These are phyloP conservation scores for Auxenochlorella protothecoides DNA, from an alignment of 139 green algal species.

Conservation along the genomic window DNA sequence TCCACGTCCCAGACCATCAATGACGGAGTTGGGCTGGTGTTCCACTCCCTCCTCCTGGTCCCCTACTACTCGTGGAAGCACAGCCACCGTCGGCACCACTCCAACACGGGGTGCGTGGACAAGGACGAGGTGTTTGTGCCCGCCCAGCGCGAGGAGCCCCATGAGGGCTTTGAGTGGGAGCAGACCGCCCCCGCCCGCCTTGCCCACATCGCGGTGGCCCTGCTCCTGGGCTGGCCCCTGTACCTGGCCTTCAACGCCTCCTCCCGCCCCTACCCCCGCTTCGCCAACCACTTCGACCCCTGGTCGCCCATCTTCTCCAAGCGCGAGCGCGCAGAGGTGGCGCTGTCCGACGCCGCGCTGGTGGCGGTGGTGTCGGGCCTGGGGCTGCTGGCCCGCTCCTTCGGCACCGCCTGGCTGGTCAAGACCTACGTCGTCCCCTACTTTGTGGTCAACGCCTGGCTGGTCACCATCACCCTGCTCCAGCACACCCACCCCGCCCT, in stretches of 20 bases:
- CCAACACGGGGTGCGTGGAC: slow-evolving; percentile 63
- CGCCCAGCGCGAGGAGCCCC: slow-evolving; percentile 7
- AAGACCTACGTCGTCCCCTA: slow-evolving; percentile 75
- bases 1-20: slow-evolving; percentile 48
- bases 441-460: slow-evolving; percentile 81
- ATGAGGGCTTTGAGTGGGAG: slow-evolving; percentile 5
- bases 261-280: slow-evolving; percentile 50
- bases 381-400: slow-evolving; percentile 19
- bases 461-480: slow-evolving; percentile 70
- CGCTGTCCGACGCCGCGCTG: slow-evolving; percentile 48
- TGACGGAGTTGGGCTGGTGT: slow-evolving; percentile 64
- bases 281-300: slow-evolving; percentile 80
- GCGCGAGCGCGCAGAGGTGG: slow-evolving; percentile 62
- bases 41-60: slow-evolving; percentile 73
- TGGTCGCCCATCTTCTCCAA: slow-evolving; percentile 77
- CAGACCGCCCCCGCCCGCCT: slow-evolving; percentile 23
- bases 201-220: slow-evolving; percentile 39
- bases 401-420: slow-evolving; percentile 56
- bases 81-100: slow-evolving; percentile 78
- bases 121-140: slow-evolving; percentile 88
- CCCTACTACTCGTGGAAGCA: slow-evolving; percentile 91
- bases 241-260: slow-evolving; percentile 73
- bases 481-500: slow-evolving; percentile 81
- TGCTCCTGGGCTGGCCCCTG: slow-evolving; percentile 68
- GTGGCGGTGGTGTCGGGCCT: slow-evolving; percentile 40